phyloP scores from a whole-genome alignment of 345 rosid genomes.

The Moringa oleifera region DNA sequence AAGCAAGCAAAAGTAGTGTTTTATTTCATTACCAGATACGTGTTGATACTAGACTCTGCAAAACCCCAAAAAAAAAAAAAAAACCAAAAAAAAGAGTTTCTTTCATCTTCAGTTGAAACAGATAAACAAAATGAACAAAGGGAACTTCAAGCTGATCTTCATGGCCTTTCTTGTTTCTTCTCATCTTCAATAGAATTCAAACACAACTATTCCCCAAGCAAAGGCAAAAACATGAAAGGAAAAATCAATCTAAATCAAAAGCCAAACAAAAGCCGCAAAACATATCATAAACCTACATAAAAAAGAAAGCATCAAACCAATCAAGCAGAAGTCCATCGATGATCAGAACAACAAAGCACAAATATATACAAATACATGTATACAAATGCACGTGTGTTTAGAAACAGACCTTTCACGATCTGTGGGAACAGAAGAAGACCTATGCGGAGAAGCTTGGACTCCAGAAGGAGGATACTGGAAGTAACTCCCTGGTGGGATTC shows the following conservation, averaged over 20 bases:
- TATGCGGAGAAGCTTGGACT: constrained; percentile 74
- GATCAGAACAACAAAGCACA: background rate
- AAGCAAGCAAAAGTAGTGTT: background rate
- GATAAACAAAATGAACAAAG: background rate
- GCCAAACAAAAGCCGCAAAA: background rate
- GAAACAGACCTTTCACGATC: constrained; percentile 69
- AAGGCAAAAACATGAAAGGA: background rate
- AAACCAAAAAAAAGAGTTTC: background rate
- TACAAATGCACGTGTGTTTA: background rate
- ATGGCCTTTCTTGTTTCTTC: background rate
- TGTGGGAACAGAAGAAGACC: constrained; percentile 58
- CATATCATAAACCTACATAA: background rate
- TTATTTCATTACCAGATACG: background rate
- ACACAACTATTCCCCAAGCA: background rate
- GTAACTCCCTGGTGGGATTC: constrained; percentile 81
- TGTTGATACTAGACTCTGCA: too few relatives aligned
- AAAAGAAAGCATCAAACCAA: too few relatives aligned
- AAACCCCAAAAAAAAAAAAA: too few relatives aligned
- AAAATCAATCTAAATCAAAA: background rate
- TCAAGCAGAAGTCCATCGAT: background rate
- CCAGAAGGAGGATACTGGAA: constrained; percentile 83
- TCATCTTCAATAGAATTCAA: background rate
- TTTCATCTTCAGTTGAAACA: background rate
- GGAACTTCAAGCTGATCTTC: background rate
- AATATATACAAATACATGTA: background rate